These are phyloP conservation scores for Knufia petricola DNA, from an alignment of 2,329 filamentous ascomycete species.

Conservation along the genomic window DNA sequence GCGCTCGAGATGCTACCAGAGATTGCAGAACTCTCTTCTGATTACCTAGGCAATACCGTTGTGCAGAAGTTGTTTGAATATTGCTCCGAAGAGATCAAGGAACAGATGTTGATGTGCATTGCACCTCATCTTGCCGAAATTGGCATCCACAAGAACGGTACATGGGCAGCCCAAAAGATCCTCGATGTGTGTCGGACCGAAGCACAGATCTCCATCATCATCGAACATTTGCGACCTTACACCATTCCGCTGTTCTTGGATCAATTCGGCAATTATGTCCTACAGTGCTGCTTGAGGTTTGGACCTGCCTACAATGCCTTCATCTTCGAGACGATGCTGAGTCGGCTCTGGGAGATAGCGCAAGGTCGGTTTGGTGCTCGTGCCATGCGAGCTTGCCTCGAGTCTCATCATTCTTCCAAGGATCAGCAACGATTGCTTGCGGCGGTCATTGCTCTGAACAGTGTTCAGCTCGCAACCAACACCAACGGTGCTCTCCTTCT, in stretches of 20 bases:
- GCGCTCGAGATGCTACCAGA: slow-evolving; percentile 92
- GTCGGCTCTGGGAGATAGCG: slow-evolving; percentile 82
- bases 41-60: slow-evolving; percentile 98
- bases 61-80: slow-evolving; percentile 97
- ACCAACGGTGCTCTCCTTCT: slow-evolving; percentile 87
- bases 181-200: slow-evolving; percentile 89
- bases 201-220: slow-evolving; percentile 72
- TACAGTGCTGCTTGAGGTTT: slow-evolving; percentile 93
- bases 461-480: slow-evolving; percentile 91
- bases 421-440: slow-evolving; percentile 93
- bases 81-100: slow-evolving; percentile 81
- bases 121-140: slow-evolving; percentile 90
- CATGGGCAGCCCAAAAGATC: slow-evolving; percentile 98
- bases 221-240: slow-evolving; percentile 74
- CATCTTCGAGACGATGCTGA: slow-evolving; percentile 96
- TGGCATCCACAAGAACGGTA: slow-evolving; percentile 97
- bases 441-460: slow-evolving; percentile 89
- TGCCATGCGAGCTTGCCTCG: slow-evolving; percentile 91
- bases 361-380: slow-evolving; percentile 91
- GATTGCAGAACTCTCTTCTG: slow-evolving; percentile 86
- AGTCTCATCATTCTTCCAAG: slow-evolving; percentile 90
- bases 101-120: slow-evolving; percentile 82
- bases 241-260: slow-evolving; percentile 88
- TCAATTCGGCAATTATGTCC: slow-evolving; percentile 96
- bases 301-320: slow-evolving; percentile 83